A percentile compares a stretch with the other conserved stretches of the same genome.
phyloP scores from a whole-genome alignment of 2,329 filamentous ascomycete species.

The Diaporthe eres region DNA sequence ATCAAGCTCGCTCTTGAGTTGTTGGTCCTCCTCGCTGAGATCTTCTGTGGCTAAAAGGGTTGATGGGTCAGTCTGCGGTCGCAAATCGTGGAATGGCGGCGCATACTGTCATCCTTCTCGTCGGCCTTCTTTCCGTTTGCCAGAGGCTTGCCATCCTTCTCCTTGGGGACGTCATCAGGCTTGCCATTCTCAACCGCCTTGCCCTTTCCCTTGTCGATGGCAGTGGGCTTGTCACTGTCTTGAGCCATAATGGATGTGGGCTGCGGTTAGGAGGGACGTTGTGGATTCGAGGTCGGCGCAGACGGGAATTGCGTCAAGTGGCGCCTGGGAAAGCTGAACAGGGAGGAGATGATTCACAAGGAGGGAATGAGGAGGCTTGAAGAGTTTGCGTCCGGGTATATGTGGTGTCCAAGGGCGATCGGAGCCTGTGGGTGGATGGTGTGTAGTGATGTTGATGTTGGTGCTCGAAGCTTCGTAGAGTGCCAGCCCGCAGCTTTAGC shows the following conservation, averaged over 20 bases:
- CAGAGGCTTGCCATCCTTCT: conserved; percentile 78
- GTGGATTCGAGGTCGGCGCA: conserved; percentile 29
- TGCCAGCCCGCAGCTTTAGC: conserved; percentile 42
- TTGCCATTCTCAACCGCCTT: conserved; percentile 82
- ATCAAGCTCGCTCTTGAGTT: conserved; percentile 97
- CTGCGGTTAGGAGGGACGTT: conserved; percentile 22
- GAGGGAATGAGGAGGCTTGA: neutral
- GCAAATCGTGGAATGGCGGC: conserved; percentile 40
- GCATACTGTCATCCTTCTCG: conserved; percentile 68
- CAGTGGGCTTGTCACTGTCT: conserved; percentile 88
- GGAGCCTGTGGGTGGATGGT: conserved; percentile 23
- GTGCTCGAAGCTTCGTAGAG: conserved; percentile 44
- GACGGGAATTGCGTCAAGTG: conserved; percentile 41
- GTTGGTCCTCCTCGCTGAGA: conserved; percentile 97
- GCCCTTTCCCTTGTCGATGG: conserved; percentile 95
- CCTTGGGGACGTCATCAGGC: conserved; percentile 69
- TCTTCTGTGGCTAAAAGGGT: conserved; percentile 75
- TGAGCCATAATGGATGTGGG: conserved; percentile 79
- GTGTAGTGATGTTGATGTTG: conserved; percentile 40
- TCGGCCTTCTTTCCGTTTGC: conserved; percentile 85
- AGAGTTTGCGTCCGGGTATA: conserved; percentile 28
- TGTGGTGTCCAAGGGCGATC: conserved; percentile 23
- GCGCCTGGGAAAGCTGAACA: conserved; percentile 47
- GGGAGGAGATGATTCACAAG: conserved; percentile 14
- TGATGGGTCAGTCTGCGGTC: conserved; percentile 54